Base-by-base conservation (phyloP, 1,284 basidiomycete species). In the Naganishia sp. region DNA sequence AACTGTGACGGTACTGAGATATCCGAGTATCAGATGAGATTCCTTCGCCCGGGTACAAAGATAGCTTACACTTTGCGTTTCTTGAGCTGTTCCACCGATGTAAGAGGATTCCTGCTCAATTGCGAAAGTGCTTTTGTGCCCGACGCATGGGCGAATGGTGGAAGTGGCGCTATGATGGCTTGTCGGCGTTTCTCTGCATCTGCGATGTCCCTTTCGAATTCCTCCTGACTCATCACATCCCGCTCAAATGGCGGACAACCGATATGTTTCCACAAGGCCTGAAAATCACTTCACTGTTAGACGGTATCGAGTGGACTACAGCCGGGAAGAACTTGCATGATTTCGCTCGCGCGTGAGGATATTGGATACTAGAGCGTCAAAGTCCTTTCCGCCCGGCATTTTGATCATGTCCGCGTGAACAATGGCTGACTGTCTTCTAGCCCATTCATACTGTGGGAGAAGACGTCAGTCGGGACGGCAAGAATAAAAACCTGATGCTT, bases 201-300 rank as follows among this genome's bases (percentile, higher is more conserved):
- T 50, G 48, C 48, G 28, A 61, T 61, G 33, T 61, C 59, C 25
- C 50, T 39, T 39, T 48, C 59, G n/a, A 50, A 39, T 21, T 50
- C 48, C 25, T 61, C 48, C 16, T 52, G 7, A 23, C 48, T 43
- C 48, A 52, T 61, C 21, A 48, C 23, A 23, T 50, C 39, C 23
- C 59, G 59, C 59, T 61, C 59, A 28, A 61, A 61, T 5, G 59
- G 10, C n/a, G 39, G 36, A 13, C 59, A 61, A 5, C 59, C 59
- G 11, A 44, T 46, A 36, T 61, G 59, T 52, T 61, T 61, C 59
- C 59, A 61, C 25, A 61, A 42, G 28, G 59, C 59, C 59, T 61
- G 7, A 13, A 13, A 18, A 15, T 18, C 18, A 25, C 23, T n/a
- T 61, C 23, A 4, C 23, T 10, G 28, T 43, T 3, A 52, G 48